Conservation (phyloP, 2,329 filamentous ascomycete genomes). For the Colletotrichum filicis region DNA sequence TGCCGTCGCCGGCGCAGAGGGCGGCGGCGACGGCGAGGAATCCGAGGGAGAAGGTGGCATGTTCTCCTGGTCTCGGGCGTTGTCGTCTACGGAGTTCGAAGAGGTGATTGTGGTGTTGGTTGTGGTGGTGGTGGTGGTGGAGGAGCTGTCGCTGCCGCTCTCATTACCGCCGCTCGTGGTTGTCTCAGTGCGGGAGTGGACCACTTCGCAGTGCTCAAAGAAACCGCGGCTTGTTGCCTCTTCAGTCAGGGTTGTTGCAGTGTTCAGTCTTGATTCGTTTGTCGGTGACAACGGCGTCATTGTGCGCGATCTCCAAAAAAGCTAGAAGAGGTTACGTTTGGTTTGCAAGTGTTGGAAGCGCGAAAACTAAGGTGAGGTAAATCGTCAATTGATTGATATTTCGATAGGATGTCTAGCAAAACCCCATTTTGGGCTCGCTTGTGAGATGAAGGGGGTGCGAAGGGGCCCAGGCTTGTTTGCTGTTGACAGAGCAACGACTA, state of each 20-base stretch:
- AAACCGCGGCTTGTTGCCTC: constrained; percentile 42
- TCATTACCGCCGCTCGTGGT: constrained; percentile 32
- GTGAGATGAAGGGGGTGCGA: constrained; percentile 35
- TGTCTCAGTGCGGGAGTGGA: constrained; percentile 42
- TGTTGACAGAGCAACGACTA: constrained; percentile 35
- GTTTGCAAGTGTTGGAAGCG: constrained; percentile 14
- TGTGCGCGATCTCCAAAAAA: constrained; percentile 25
- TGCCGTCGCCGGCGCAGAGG: constrained; percentile 24
- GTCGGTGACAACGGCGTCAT: constrained; percentile 55
- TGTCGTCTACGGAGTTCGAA: constrained; percentile 44
- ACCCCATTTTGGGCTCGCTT: constrained; percentile 33
- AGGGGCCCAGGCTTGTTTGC: constrained; percentile 33
- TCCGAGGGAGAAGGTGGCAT: constrained; percentile 54
- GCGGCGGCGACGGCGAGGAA: constrained; percentile 31
- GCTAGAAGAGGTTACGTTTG: neutral
- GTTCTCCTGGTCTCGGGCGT: constrained; percentile 56
- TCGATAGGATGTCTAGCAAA: constrained; percentile 23
- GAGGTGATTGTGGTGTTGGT: constrained; percentile 34
- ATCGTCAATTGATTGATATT: constrained; percentile 34
- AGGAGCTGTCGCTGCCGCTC: constrained; percentile 33
- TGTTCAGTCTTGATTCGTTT: constrained; percentile 51
- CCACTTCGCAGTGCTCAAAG: constrained; percentile 48
- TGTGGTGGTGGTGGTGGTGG: constrained; percentile 34
- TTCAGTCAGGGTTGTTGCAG: constrained; percentile 23
- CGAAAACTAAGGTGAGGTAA: constrained; percentile 2